Evolutionary conservation across 345 rosid species (phyloP), one percentile per base, ranked within the genome.

Genomic region (Pistacia integerrima): DNA sequence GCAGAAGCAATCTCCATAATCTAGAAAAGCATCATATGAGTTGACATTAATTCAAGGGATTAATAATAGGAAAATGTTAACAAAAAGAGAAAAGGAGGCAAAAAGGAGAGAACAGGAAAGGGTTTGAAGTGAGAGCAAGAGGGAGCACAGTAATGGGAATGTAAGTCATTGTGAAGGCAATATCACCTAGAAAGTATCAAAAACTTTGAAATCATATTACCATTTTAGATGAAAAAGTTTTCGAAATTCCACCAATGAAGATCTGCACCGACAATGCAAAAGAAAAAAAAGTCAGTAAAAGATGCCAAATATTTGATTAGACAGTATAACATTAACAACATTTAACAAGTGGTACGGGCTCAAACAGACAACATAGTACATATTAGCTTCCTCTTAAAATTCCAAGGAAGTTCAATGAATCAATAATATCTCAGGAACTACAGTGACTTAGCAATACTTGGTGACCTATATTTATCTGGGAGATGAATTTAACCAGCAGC

Each of bases 191-290:
- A 35, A 77, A 62, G 76, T 33, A 75, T 55, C 18, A 4, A 55
- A 64, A 38, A 28, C 1, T 72, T 67, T 11, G 28, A 69, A 49
- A 61, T 71, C 70, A 74, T 20, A 38, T 85, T 93, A 96, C 99
- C 99, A 93, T 91, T 82, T 91, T 80, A 75, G 98, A 81, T 57
- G 99, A 83, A 73, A 93, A 82, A 74, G 78, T 80, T 74, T 82
- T 86, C 44, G 99, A 86, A 80, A 96, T 86, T 79, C 97, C 97
- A 58, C 98, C 98, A 62, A 96, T 41, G 78, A 96, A 93, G 76
- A 96, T 90, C 99, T 96, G 97, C 86, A 88, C 48, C 81, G 80
- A 70, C 33, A 64, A 76, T 61, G 22, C 67, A 68, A 49, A 70
- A 74, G 62, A 2, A 48, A 54, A 49, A 78, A 17, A 25, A 51